Evolutionary conservation across 306 rosid species (phyloP).

Genomic region (Cyamopsis tetragonoloba): DNA sequence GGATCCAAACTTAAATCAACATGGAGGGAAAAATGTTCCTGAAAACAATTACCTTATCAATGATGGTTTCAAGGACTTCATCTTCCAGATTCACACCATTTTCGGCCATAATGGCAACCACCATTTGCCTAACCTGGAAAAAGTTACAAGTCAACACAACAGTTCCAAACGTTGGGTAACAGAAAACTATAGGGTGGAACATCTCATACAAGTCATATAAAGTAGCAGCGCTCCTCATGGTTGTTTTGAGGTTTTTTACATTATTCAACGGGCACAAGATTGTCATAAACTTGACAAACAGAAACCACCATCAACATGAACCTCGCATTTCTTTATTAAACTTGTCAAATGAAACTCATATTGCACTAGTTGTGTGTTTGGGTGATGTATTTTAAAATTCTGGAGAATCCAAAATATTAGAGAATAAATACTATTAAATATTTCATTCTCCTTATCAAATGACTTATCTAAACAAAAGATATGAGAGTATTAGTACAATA

Average conservation of each 20-base stretch:
- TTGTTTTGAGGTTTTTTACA: constrained; percentile 4
- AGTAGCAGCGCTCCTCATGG: neutral
- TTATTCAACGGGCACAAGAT: neutral
- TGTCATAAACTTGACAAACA: neutral
- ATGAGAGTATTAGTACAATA: constrained; percentile 15
- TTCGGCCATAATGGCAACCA: constrained; percentile 56
- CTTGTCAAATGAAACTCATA: neutral
- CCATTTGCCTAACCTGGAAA: constrained; percentile 69
- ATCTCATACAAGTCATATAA: neutral
- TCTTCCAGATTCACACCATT: constrained; percentile 39
- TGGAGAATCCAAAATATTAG: too few species aligned
- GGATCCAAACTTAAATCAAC: neutral
- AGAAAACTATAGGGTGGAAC: neutral
- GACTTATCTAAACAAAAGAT: too few species aligned
- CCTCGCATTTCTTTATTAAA: constrained; percentile 4
- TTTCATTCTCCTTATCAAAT: too few species aligned
- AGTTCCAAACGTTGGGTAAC: neutral
- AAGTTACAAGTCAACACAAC: neutral
- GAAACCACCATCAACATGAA: constrained; percentile 12
- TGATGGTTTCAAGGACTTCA: constrained; percentile 48
- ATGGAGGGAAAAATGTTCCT: neutral
- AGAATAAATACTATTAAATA: too few species aligned
- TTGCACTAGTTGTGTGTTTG: too few species aligned
- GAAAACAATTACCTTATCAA: constrained; percentile 45
- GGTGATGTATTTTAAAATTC: too few species aligned